These are phyloP conservation scores for Raddia distichophylla DNA, from an alignment of 176 grass and related monocot species.

Conservation along the genomic window DNA sequence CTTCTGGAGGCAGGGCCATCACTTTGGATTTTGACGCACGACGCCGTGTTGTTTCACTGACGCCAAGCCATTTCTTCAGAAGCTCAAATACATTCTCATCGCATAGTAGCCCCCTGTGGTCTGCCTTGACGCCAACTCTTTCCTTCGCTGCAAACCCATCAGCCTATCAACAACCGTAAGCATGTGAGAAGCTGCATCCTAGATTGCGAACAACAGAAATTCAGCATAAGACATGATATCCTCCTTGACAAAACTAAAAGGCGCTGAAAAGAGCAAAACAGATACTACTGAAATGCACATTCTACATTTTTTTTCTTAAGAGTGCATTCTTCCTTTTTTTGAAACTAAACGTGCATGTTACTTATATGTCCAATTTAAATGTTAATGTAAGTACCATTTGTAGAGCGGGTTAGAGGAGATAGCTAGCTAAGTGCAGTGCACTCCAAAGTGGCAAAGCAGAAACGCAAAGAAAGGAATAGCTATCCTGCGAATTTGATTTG, in stretches of 20 bases:
- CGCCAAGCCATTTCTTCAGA: slow-evolving; percentile 72
- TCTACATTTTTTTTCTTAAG: background rate
- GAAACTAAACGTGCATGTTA: background rate
- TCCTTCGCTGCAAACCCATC: slow-evolving; percentile 73
- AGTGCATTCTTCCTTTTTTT: no score
- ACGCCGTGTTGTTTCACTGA: slow-evolving; percentile 33
- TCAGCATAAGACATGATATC: background rate
- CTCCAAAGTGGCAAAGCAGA: background rate
- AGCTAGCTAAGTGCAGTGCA: background rate
- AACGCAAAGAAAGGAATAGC: background rate
- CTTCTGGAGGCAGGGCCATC: slow-evolving; percentile 5
- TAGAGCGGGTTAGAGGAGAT: background rate
- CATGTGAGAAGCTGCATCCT: background rate
- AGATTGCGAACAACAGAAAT: background rate
- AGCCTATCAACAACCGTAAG: slow-evolving; percentile 50
- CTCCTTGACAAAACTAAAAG: background rate
- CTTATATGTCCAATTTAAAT: background rate
- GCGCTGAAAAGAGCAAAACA: no score
- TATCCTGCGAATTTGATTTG: background rate
- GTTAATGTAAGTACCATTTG: background rate
- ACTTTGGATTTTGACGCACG: slow-evolving; percentile 49
- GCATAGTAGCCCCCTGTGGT: slow-evolving; percentile 66
- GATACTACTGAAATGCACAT: no score
- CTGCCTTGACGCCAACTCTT: slow-evolving; percentile 66
- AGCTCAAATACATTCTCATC: slow-evolving; percentile 70